phyloP scores from a whole-genome alignment of 306 rosid genomes.

The Cucumis melo region DNA sequence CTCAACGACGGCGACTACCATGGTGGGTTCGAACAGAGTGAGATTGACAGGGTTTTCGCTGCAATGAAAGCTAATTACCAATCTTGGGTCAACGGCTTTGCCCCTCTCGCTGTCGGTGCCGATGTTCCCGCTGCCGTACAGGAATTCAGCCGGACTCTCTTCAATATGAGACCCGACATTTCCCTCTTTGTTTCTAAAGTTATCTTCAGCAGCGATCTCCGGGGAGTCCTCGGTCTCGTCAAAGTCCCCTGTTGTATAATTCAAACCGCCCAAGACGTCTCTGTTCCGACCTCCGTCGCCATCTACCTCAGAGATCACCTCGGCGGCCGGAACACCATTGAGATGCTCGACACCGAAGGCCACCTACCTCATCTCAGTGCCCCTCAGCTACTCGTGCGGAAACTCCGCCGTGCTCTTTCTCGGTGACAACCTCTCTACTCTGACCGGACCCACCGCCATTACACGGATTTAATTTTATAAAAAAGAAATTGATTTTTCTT shows the following conservation, averaged over 20 bases:
- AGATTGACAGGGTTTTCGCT: slow-evolving; percentile 44
- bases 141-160: slow-evolving; percentile 73
- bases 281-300: slow-evolving; percentile 75
- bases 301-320: slow-evolving; percentile 56
- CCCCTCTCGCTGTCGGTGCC: slow-evolving; percentile 71
- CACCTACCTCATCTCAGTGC: slow-evolving; percentile 87
- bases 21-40: slow-evolving; percentile 64
- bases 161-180: slow-evolving; percentile 94
- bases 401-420: slow-evolving; percentile 50
- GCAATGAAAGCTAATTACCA: slow-evolving; percentile 80
- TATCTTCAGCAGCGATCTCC: slow-evolving; percentile 65
- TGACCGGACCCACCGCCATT: background rate
- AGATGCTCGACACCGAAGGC: slow-evolving; percentile 77
- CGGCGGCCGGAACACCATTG: slow-evolving; percentile 64
- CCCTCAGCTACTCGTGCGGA: slow-evolving; percentile 41
- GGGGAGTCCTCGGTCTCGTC: slow-evolving; percentile 67
- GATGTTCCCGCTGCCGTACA: slow-evolving; percentile 73
- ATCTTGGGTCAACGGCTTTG: slow-evolving; percentile 79
- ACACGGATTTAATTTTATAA: background rate
- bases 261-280: slow-evolving; percentile 59
- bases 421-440: slow-evolving; percentile 7
- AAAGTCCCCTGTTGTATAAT: slow-evolving; percentile 66
- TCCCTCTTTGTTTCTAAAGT: slow-evolving; percentile 52
- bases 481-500: background rate
- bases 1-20: slow-evolving; percentile 74